Base-by-base conservation (phyloP, 306 rosid genomes). In the Fragaria ananassa region DNA sequence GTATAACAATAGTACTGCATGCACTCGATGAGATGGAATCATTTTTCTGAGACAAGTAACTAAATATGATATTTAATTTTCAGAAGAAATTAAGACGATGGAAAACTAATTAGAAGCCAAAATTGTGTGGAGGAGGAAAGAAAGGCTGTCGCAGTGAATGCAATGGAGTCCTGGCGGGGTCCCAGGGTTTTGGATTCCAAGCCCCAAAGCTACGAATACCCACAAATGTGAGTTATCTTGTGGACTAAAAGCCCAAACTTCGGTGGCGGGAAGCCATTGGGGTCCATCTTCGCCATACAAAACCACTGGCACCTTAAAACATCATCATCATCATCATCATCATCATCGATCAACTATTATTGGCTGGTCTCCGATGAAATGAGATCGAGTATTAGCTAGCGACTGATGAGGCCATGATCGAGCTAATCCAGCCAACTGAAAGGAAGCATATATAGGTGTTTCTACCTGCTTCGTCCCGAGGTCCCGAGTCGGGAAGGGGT, bases 141-240 rank as follows among this genome's bases (percentile, higher is more conserved):
- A 12, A 44, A 4, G 49, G 23, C 3, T 63, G 68, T 61, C 66
- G 5, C 15, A 31, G 21, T 29, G 10, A 62, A 15, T 31, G 21
- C 1, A 0, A 23, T 3, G 67, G 68, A 41, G 54, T 13, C 50
- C 39, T 12, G 57, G 19, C 42, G 10, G 73, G 80, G 77, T 72
- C 83, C 80, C 78, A 47, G 71, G 71, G 75, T 65, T 79, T 79
- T 45, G 83, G 86, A 83, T 83, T 83, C 86, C 65, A 72, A 34
- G 67, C 58, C 70, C 62, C 49, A 31, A 18, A 31, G 35, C 35
- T 31, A 31, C 35, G 4, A 31, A 31, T 0, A 31, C 35, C 35
- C 35, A 37, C 10, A 19, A 50, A 5, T 17, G 61, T n/a, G 60
- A 53, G 10, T 13, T 27, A 61, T 61, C 39, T 35, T 34, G 44